phyloP scores from a whole-genome alignment of 495 filamentous ascomycete species.

The Evansstolkia leycettana region DNA sequence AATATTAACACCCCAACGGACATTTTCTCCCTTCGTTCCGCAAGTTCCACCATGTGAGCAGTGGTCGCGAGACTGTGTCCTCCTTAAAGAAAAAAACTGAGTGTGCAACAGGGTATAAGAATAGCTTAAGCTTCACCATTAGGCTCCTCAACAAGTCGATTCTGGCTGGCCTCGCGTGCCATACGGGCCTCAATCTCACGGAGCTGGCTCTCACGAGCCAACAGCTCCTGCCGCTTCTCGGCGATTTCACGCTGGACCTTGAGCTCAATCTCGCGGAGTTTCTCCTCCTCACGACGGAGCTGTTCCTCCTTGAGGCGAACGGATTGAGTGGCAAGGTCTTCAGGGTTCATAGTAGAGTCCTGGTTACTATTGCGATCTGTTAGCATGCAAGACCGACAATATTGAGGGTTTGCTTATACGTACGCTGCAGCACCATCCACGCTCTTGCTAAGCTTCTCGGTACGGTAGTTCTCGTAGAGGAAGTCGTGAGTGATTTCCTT shows the following conservation, averaged over 20 bases:
- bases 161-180: slow-evolving; percentile 51
- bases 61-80: slow-evolving; percentile 18
- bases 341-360: slow-evolving; percentile 92
- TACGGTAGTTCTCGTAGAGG: slow-evolving; percentile 99
- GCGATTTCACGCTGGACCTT: slow-evolving; percentile 99
- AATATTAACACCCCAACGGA: slow-evolving; percentile 34
- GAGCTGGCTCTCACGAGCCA: slow-evolving; percentile 95
- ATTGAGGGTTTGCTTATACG: slow-evolving; percentile 20
- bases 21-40: slow-evolving; percentile 28
- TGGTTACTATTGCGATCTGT: slow-evolving; percentile 22
- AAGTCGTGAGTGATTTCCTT: slow-evolving; percentile 99
- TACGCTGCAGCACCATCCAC: slow-evolving; percentile 85
- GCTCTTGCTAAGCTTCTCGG: slow-evolving; percentile 98
- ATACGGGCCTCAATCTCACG: slow-evolving; percentile 85
- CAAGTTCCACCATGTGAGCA: slow-evolving; percentile 31
- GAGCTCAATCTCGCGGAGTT: slow-evolving; percentile 95
- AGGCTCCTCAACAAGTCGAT: slow-evolving; percentile 26
- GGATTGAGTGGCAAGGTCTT: slow-evolving; percentile 91
- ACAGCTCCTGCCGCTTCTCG: slow-evolving; percentile 96
- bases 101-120: slow-evolving; percentile 20
- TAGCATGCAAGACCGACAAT: slow-evolving; percentile 13
- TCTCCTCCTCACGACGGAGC: slow-evolving; percentile 97
- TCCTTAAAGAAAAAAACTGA: slow-evolving; percentile 20
- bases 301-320: slow-evolving; percentile 99
- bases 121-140: slow-evolving; percentile 37